Evolutionary conservation across 495 filamentous ascomycete genomes (phyloP).

Genomic region (Hypoxylon rickii): DNA sequence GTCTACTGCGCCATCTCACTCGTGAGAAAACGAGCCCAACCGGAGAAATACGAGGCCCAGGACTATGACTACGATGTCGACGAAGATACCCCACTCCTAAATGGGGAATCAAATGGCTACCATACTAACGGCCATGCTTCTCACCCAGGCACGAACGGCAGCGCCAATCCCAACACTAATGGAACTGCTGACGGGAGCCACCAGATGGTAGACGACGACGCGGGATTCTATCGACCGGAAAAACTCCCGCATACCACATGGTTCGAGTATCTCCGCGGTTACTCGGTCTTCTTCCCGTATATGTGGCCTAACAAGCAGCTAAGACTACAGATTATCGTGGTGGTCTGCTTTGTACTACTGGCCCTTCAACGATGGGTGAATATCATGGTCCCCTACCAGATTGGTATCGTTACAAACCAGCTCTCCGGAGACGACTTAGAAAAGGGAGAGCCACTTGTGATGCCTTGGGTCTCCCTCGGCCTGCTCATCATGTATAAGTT

Average conservation of each 20-base stretch:
- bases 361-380: conserved; percentile 79
- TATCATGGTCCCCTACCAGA: conserved; percentile 75
- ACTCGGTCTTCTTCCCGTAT: conserved; percentile 89
- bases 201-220: conserved; percentile 48
- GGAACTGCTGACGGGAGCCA: conserved; percentile 33
- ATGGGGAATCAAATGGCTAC: conserved; percentile 40
- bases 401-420: conserved; percentile 71
- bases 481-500: conserved; percentile 81
- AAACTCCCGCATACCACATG: conserved; percentile 52
- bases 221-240: conserved; percentile 58
- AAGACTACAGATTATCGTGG: conserved; percentile 72
- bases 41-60: conserved; percentile 43
- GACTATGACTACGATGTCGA: conserved; percentile 49
- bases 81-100: conserved; percentile 57
- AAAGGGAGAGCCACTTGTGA: conserved; percentile 36
- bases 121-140: conserved; percentile 37
- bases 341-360: conserved; percentile 78
- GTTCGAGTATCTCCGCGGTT: conserved; percentile 91
- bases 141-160: conserved; percentile 29
- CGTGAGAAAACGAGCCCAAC: conserved; percentile 39
- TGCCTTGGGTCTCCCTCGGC: conserved; percentile 59
- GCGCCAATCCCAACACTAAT: conserved; percentile 36
- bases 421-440: conserved; percentile 46
- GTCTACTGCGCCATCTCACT: conserved; percentile 44
- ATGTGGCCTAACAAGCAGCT: conserved; percentile 78